Percentiles rank a stretch among this genome's conserved stretches.
Evolutionary conservation across 2,329 filamentous ascomycete species (phyloP).

Genomic region (Tympanopsis confertula): DNA sequence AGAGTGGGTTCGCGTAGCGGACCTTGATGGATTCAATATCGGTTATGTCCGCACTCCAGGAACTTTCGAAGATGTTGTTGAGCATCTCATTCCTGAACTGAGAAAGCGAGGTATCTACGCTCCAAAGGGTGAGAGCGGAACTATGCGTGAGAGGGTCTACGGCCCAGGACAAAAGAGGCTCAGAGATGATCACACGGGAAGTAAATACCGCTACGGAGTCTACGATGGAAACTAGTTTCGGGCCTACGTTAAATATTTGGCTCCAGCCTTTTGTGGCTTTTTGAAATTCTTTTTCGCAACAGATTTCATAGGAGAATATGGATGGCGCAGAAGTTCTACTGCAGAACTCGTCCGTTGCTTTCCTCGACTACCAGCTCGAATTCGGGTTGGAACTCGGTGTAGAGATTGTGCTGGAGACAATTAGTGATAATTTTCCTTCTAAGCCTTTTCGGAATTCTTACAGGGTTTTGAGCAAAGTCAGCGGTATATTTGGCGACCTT

Average conservation of each 20-base stretch:
- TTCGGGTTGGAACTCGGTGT: slow-evolving; percentile 1
- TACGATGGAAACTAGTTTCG: no score
- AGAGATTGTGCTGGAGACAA: neutral
- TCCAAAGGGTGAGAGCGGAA: neutral
- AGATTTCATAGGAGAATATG: no score
- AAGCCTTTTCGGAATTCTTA: neutral
- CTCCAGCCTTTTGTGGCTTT: no score
- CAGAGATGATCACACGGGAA: slow-evolving; percentile 3
- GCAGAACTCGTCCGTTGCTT: slow-evolving; percentile 10
- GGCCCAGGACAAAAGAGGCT: slow-evolving; percentile 2
- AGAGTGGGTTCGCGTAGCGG: slow-evolving; percentile 16
- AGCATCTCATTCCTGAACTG: slow-evolving; percentile 17
- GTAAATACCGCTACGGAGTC: slow-evolving; percentile 3
- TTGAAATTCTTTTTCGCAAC: no score
- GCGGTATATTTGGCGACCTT: slow-evolving; percentile 6
- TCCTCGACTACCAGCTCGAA: neutral
- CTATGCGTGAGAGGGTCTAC: slow-evolving; percentile 3
- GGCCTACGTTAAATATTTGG: no score
- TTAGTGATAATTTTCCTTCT: neutral
- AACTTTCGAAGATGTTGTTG: slow-evolving; percentile 21
- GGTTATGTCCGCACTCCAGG: slow-evolving; percentile 19
- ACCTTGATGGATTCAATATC: slow-evolving; percentile 21
- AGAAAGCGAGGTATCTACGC: slow-evolving; percentile 1
- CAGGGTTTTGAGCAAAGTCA: slow-evolving; percentile 2
- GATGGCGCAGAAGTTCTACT: no score